phyloP scores from a whole-genome alignment of 306 rosid species.

The Quercus agrifolia region DNA sequence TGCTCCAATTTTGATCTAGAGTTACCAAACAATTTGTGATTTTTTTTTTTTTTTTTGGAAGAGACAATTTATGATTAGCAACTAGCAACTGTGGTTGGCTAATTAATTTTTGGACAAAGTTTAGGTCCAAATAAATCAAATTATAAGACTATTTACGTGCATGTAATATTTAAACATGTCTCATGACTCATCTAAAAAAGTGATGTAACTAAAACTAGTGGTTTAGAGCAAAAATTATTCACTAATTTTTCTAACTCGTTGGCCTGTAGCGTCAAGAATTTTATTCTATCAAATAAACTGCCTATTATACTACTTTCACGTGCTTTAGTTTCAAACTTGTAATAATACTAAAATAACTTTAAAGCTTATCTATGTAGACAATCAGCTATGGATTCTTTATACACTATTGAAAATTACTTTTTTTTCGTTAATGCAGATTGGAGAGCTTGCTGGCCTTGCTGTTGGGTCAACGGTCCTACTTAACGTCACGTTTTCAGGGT shows the following conservation, averaged over 20 bases:
- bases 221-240: background rate
- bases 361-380: background rate
- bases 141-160: too few species aligned
- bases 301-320: background rate
- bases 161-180: too few species aligned
- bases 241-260: conserved; percentile 9
- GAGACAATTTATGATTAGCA: background rate
- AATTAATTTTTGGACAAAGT: background rate
- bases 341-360: background rate
- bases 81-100: conserved; percentile 3
- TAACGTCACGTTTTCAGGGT: conserved; percentile 81
- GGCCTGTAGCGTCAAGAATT: background rate
- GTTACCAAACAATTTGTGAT: too few species aligned
- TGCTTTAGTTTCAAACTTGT: background rate
- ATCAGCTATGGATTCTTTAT: background rate
- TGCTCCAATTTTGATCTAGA: background rate
- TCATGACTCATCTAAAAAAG: too few species aligned
- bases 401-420: background rate
- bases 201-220: too few species aligned
- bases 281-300: background rate
- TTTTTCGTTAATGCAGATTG: conserved; percentile 43
- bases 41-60: too few species aligned
- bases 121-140: too few species aligned
- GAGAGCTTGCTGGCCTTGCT: conserved; percentile 88
- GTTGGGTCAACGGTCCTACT: conserved; percentile 73